A percentile compares a stretch with the other conserved stretches of the same genome.
phyloP scores from a whole-genome alignment of 2,329 filamentous ascomycete genomes.

The Helicocarpus griseus region DNA sequence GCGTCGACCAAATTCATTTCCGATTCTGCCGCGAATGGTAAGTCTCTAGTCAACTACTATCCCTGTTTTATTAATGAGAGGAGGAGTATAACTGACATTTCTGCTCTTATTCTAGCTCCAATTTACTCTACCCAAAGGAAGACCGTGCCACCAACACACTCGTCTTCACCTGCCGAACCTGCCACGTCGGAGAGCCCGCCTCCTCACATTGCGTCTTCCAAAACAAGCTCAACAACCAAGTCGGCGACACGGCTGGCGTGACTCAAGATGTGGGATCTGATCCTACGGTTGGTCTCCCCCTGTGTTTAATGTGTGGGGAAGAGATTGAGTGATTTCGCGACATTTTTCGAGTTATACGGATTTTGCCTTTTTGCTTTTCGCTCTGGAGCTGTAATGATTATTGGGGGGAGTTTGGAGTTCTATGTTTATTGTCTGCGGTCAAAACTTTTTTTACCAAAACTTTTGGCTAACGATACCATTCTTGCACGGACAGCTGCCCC shows the following conservation, averaged over 20 bases:
- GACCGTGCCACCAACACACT: conserved; percentile 74
- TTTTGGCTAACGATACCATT: conserved; percentile 23
- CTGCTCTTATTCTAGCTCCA: conserved; percentile 55
- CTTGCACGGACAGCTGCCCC: conserved; percentile 59
- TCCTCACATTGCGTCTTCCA: conserved; percentile 88
- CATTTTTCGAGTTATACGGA: background rate
- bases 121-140: conserved; percentile 96
- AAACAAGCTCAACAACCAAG: conserved; percentile 82
- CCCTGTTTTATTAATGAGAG: background rate
- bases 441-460: conserved; percentile 36
- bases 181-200: conserved; percentile 80
- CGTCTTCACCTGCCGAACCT: conserved; percentile 93
- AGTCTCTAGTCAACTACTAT: conserved; percentile 13
- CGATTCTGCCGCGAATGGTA: conserved; percentile 96
- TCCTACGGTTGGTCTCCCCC: conserved; percentile 80
- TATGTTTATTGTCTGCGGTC: background rate
- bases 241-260: conserved; percentile 91
- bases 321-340: conserved; percentile 41
- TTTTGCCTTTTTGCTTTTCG: background rate
- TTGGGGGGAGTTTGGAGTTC: background rate
- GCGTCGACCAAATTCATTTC: conserved; percentile 75
- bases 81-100: conserved; percentile 15
- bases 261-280: conserved; percentile 95
- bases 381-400: background rate
- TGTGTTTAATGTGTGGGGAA: conserved; percentile 51